Evolutionary conservation across 176 grass and related monocot species (phyloP), one percentile per base, ranked within the genome.

Genomic region (Triticum dicoccoides): DNA sequence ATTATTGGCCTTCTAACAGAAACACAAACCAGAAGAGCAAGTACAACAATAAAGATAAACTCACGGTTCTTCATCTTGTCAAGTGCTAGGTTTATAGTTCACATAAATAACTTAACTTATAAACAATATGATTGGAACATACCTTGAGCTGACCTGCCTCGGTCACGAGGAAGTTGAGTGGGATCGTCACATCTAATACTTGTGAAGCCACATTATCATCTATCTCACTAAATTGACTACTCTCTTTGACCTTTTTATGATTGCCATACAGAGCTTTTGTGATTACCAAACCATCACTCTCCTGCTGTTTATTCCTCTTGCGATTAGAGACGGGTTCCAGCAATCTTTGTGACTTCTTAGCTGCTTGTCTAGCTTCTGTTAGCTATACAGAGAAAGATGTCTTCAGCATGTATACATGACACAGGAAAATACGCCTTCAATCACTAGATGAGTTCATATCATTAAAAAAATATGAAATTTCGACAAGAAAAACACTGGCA

Each of bases 111-210:
- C 24, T 64, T 39, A 79, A 63, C 24, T 64, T 59, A 80, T 61
- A 21, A 69, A 41, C 61, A 83, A 87, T 66, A 30, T 85, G 73
- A 86, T 9, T 65, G 1, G 61, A 74, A 80, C 77, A 79, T 89
- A 99, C 97, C 97, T 99, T 94, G 72, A 99, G 97, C 82, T 94
- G 90, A 23, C 92, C 90, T 69, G 97, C 88, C 42, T 99, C 92
- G 0, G 94, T 94, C 67, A 99, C 51, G 3, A 99, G 86, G 86
- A 96, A 99, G 84, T 99, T 99, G 49, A 99, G 84, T 29, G 97
- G 94, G 38, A 96, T 76, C 8, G 90, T 96, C 79, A 99, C 97
- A 85, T 99, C 94, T 51, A 99, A 72, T 85, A 99, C 76, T 91
- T 92, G 92, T 81, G 94, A 99, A 78, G 92, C 68, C 23, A 89